Conservation (phyloP, 208 protist species). For the Trypanosoma melophagium region DNA sequence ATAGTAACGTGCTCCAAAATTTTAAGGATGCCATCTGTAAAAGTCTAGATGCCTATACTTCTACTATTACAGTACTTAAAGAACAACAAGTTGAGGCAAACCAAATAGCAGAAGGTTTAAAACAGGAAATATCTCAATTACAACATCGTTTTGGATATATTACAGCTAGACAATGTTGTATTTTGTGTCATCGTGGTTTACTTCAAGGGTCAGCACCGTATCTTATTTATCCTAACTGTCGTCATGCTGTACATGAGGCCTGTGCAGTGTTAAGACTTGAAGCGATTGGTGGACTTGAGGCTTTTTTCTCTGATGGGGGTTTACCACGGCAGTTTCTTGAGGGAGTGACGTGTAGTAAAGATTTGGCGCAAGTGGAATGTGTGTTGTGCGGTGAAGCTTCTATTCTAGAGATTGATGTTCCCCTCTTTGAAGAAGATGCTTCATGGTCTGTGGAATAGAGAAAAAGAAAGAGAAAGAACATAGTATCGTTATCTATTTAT, state of each 20-base stretch:
- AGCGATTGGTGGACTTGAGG: constrained; percentile 60
- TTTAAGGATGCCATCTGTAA: constrained; percentile 94
- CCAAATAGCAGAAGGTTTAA: constrained; percentile 80
- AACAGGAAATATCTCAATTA: constrained; percentile 88
- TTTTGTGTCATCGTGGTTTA: constrained; percentile 70
- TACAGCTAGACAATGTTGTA: constrained; percentile 75
- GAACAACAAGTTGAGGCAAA: constrained; percentile 88
- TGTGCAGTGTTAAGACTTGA: constrained; percentile 58
- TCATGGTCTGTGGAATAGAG: constrained; percentile 36
- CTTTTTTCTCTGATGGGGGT: constrained; percentile 66
- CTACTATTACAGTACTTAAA: constrained; percentile 80
- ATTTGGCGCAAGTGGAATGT: constrained; percentile 72
- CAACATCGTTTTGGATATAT: constrained; percentile 87
- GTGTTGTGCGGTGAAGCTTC: constrained; percentile 76
- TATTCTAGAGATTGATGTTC: constrained; percentile 69
- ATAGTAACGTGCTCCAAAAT: constrained; percentile 91
- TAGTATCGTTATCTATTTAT: not conserved
- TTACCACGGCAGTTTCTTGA: constrained; percentile 57
- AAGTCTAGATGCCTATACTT: constrained; percentile 89
- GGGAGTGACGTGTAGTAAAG: constrained; percentile 37
- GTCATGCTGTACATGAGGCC: constrained; percentile 76
- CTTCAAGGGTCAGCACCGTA: constrained; percentile 48
- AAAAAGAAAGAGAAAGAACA: not conserved
- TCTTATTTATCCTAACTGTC: constrained; percentile 80
- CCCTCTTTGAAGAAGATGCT: constrained; percentile 46